Conservation (phyloP, 140 eudicot genomes). For the Stevia rebaudiana region DNA sequence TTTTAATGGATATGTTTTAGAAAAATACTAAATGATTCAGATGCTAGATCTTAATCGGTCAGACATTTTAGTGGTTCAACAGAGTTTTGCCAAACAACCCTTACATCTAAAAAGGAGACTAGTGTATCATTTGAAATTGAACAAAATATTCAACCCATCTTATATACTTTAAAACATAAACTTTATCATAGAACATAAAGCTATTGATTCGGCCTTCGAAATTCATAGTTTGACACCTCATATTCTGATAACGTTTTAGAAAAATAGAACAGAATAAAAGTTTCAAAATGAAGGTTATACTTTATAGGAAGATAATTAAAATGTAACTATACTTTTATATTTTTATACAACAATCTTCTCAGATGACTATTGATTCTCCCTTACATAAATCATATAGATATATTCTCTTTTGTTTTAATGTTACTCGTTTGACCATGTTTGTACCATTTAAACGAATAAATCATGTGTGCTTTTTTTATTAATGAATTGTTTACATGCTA, state of each 20-base stretch:
- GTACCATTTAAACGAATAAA: background rate
- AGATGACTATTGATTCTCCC: background rate
- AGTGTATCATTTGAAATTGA: too few relatives aligned
- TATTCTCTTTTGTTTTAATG: conserved; percentile 1
- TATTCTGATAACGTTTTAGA: background rate
- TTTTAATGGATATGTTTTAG: too few relatives aligned
- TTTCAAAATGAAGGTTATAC: background rate
- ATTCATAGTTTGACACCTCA: conserved; percentile 9
- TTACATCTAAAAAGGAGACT: too few relatives aligned
- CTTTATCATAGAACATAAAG: background rate
- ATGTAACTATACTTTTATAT: background rate
- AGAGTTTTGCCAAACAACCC: too few relatives aligned
- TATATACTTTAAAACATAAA: background rate
- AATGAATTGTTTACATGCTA: too few relatives aligned
- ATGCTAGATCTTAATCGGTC: too few relatives aligned
- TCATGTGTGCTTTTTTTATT: background rate
- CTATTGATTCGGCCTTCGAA: background rate
- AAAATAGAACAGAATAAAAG: background rate
- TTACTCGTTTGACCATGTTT: conserved; percentile 11
- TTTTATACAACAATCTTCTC: background rate
- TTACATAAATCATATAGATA: background rate
- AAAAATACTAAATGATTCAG: too few relatives aligned
- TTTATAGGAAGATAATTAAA: background rate
- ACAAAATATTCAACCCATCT: too few relatives aligned
- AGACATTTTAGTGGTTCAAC: too few relatives aligned